Evolutionary conservation across 2,329 filamentous ascomycete species (phyloP).

Genomic region (Drechslerella coelobrocha): DNA sequence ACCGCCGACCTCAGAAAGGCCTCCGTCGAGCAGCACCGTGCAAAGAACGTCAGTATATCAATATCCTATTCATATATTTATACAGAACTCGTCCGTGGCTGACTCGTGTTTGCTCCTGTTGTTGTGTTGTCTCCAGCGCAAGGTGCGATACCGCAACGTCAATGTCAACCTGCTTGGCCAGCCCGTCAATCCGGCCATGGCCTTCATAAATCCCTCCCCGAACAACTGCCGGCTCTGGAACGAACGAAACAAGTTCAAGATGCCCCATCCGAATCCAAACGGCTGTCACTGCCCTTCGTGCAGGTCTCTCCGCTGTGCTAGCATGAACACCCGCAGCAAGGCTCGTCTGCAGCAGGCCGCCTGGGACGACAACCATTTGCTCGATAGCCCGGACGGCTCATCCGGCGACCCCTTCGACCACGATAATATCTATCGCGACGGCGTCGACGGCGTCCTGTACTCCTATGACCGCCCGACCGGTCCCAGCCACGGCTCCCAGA

Average conservation of each 20-base stretch:
- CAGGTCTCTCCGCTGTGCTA: constrained; percentile 29
- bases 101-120: constrained; percentile 1
- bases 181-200: constrained; percentile 22
- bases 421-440: constrained; percentile 50
- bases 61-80: neutral
- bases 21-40: constrained; percentile 53
- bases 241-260: constrained; percentile 54
- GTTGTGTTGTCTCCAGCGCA: constrained; percentile 50
- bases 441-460: constrained; percentile 53
- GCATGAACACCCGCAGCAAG: constrained; percentile 42
- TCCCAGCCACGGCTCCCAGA: constrained; percentile 52
- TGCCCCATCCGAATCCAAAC: constrained; percentile 36
- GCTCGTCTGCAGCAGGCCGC: constrained; percentile 30
- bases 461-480: constrained; percentile 52
- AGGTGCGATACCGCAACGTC: constrained; percentile 54
- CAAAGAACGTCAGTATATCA: constrained; percentile 53
- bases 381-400: constrained; percentile 20
- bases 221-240: constrained; percentile 51
- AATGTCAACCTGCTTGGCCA: constrained; percentile 53
- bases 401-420: constrained; percentile 50
- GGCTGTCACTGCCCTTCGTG: constrained; percentile 52
- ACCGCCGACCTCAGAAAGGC: constrained; percentile 52
- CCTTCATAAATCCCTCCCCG: constrained; percentile 19
- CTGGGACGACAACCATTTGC: constrained; percentile 30
- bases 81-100: neutral